Evolutionary conservation across 495 filamentous ascomycete genomes (phyloP).

Genomic region (Platismatia glauca): DNA sequence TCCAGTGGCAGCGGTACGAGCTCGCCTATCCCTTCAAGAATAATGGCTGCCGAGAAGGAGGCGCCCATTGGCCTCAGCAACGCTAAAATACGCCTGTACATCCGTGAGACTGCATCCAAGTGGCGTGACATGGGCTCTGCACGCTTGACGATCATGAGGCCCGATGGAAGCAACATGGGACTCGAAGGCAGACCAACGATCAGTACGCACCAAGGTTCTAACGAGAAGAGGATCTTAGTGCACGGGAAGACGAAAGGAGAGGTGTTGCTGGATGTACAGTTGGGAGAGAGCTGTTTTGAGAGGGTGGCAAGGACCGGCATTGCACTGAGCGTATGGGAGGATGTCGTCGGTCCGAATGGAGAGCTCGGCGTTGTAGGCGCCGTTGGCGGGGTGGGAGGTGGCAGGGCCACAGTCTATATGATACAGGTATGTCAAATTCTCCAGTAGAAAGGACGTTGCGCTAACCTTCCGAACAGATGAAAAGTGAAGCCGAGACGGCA

Average conservation of each 20-base stretch:
- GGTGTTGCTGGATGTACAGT: constrained; percentile 69
- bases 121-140: constrained; percentile 91
- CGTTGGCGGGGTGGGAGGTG: constrained; percentile 60
- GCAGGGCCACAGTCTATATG: constrained; percentile 69
- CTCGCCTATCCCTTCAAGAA: constrained; percentile 49
- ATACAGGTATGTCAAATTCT: constrained; percentile 46
- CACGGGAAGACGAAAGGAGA: constrained; percentile 55
- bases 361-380: constrained; percentile 55
- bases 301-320: constrained; percentile 75
- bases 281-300: constrained; percentile 78
- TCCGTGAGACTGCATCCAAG: constrained; percentile 62
- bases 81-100: constrained; percentile 73
- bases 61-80: constrained; percentile 56
- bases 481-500: constrained; percentile 50
- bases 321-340: constrained; percentile 78
- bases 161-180: constrained; percentile 24
- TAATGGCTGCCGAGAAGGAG: constrained; percentile 44
- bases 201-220: constrained; percentile 22
- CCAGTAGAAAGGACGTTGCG: neutral
- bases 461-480: constrained; percentile 36
- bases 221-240: constrained; percentile 78
- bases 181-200: constrained; percentile 7
- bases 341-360: constrained; percentile 60
- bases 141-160: constrained; percentile 63
- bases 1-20: constrained; percentile 36